These are phyloP conservation scores for Beauveria bassiana DNA, from an alignment of 2,329 filamentous ascomycete genomes.

Conservation along the genomic window DNA sequence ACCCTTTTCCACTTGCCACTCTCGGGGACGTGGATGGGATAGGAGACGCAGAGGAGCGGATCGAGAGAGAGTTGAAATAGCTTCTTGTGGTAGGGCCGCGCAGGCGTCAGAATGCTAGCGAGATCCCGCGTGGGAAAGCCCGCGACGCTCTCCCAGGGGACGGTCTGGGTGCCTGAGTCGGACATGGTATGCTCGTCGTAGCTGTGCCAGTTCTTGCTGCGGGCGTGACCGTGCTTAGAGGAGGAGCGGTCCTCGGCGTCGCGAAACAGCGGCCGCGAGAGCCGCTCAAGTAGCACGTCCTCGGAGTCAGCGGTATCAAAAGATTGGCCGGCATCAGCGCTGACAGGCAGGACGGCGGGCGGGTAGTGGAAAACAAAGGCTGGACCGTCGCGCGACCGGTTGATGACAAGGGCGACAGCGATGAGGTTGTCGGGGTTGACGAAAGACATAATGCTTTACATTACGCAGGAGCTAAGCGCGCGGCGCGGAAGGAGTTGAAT, in stretches of 20 bases:
- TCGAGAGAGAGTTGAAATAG: constrained; percentile 78
- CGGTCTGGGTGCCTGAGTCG: constrained; percentile 48
- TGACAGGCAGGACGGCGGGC: constrained; percentile 39
- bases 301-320: constrained; percentile 32
- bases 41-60: constrained; percentile 71
- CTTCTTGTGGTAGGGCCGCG: constrained; percentile 68
- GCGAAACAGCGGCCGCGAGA: constrained; percentile 29
- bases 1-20: constrained; percentile 71
- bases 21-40: constrained; percentile 73
- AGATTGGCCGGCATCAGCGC: constrained; percentile 26
- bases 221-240: constrained; percentile 33
- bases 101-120: constrained; percentile 71
- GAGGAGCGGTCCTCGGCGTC: constrained; percentile 28
- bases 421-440: constrained; percentile 51
- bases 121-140: constrained; percentile 70
- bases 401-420: constrained; percentile 66
- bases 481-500: too few species aligned
- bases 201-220: constrained; percentile 15
- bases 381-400: constrained; percentile 68
- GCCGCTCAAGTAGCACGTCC: constrained; percentile 41
- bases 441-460: constrained; percentile 33
- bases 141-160: constrained; percentile 65
- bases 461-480: neutral
- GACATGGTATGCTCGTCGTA: constrained; percentile 49
- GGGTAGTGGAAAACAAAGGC: constrained; percentile 85